A percentile compares a stretch with the other conserved stretches of the same genome.
phyloP scores from a whole-genome alignment of 106 monocot species.

The Cymbidium sinense region DNA sequence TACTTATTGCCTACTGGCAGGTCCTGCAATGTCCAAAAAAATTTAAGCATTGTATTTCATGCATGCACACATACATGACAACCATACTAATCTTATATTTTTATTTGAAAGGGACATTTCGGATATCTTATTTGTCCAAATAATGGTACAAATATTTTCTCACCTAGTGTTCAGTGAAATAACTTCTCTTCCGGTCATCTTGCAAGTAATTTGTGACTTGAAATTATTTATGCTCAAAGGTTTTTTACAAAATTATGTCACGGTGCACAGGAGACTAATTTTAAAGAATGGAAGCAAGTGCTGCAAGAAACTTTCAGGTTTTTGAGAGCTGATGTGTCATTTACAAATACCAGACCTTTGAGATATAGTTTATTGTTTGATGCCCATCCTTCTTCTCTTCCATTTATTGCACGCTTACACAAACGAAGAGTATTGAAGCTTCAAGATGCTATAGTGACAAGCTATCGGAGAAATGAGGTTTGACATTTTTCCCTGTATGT shows the following conservation, averaged over 20 bases:
- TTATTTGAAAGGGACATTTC: neutral
- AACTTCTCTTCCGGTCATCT: neutral
- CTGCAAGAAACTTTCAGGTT: conserved; percentile 74
- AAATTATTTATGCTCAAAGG: neutral
- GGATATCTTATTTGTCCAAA: neutral
- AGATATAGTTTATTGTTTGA: conserved; percentile 73
- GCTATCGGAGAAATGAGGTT: conserved; percentile 88
- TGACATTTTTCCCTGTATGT: conserved; percentile 3
- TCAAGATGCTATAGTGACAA: conserved; percentile 75
- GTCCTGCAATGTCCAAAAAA: neutral
- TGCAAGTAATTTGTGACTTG: neutral
- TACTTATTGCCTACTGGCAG: neutral
- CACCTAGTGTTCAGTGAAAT: neutral
- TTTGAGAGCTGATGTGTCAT: conserved; percentile 55
- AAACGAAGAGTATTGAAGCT: conserved; percentile 51
- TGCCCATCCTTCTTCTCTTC: conserved; percentile 61
- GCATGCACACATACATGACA: neutral
- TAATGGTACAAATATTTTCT: neutral
- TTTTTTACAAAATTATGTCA: neutral
- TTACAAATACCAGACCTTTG: conserved; percentile 47
- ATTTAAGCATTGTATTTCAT: neutral
- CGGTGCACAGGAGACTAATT: conserved; percentile 56
- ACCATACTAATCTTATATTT: neutral
- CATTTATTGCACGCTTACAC: conserved; percentile 62
- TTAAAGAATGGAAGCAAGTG: conserved; percentile 95